Evolutionary conservation across 257 asterid species (phyloP).

Genomic region (Prunella vulgaris): DNA sequence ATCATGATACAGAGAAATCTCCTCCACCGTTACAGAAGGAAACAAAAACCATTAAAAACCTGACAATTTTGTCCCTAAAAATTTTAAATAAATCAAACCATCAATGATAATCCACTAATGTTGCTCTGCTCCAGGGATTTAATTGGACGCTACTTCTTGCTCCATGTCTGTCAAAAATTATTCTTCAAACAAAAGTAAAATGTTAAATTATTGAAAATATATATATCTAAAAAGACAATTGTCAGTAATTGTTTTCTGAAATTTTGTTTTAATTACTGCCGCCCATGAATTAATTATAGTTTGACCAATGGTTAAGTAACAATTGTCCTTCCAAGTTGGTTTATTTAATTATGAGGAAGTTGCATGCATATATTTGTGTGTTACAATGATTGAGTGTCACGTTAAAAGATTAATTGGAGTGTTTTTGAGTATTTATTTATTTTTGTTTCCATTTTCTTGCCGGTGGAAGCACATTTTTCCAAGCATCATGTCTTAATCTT

Average conservation of each 20-base stretch:
- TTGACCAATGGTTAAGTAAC: conserved; percentile 29
- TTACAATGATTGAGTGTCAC: conserved; percentile 60
- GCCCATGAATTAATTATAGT: conserved; percentile 28
- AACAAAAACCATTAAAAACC: not conserved
- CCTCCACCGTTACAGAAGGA: not conserved
- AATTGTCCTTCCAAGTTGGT: conserved; percentile 18
- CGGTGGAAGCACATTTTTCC: not conserved
- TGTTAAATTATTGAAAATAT: conserved; percentile 8
- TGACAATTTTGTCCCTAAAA: conserved; percentile 42
- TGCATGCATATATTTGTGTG: conserved; percentile 27
- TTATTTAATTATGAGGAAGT: conserved; percentile 10
- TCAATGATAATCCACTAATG: conserved; percentile 38
- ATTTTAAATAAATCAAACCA: conserved; percentile 7
- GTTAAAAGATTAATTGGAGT: conserved; percentile 26
- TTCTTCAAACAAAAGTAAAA: conserved; percentile 25
- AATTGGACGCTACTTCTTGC: conserved; percentile 33
- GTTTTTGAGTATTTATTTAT: not conserved
- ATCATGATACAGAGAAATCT: too few relatives aligned
- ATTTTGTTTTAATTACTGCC: conserved; percentile 12
- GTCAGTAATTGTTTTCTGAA: conserved; percentile 37
- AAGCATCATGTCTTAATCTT: not conserved
- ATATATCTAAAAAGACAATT: conserved; percentile 4
- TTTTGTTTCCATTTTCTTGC: not conserved
- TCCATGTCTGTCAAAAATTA: conserved; percentile 20
- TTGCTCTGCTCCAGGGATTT: conserved; percentile 16